Base-by-base conservation (phyloP, 495 filamentous ascomycete genomes). In the Pseudevernia furfuracea region DNA sequence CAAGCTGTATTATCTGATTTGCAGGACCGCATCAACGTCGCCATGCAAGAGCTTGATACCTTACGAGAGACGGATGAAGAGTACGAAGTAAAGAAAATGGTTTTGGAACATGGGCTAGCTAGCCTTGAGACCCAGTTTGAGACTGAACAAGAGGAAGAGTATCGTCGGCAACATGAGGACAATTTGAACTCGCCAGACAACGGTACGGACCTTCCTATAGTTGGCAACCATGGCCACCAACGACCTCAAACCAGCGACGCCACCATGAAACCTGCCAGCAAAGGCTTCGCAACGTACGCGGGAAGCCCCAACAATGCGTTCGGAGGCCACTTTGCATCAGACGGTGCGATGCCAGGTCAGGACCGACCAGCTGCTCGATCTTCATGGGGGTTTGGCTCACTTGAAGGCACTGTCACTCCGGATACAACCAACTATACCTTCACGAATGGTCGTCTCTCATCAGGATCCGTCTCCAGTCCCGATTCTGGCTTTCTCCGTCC, bases 401-500 rank as follows among this genome's bases (percentile, higher is more conserved):
- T 59, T 5, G 34, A 69, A 36, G 46, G 55, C 46, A 34, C 60
- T 25, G 30, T 28, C 30, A 44, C 34, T 17, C 43, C 48, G 23
- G 43, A 49, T 25, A n/a, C 59, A 46, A 21, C 58, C 4, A 43
- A 17, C 17, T 48, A 53, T 9, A 28, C 49, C 37, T 32, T 52
- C 34, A 49, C 44, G 28, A 55, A 62, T 57, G 59, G 56, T 14
- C 56, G 56, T 19, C 48, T 58, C 9, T 59, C 37, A 48, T 61
- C 67, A 11, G 52, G 53, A 12, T 68, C 67, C 10, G 58, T 58
- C 53, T 58, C 64, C 32, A 62, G 63, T 39, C 58, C 69, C 49
- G 69, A 74, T 59, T 53, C 64, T 43, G 68, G 73, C 28, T 71
- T 68, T 30, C 70, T 74, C 1, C 70, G 58, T n/a, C 69, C 71